phyloP scores from a whole-genome alignment of 805 yeast species.

The Allodekkera sacchari region DNA sequence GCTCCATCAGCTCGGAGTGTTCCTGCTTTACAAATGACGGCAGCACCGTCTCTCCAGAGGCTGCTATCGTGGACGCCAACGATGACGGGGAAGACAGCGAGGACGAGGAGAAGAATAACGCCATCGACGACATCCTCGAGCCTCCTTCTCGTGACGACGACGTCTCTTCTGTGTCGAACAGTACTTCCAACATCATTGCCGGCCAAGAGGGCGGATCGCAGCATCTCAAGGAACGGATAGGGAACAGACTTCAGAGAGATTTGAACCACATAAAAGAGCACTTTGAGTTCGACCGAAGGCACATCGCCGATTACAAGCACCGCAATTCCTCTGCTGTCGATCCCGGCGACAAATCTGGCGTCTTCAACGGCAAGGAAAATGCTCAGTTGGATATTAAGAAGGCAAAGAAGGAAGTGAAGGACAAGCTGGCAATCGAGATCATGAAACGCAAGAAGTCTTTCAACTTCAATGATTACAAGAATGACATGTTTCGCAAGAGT shows the following conservation, averaged over 20 bases:
- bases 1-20: conserved; percentile 7
- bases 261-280: neutral
- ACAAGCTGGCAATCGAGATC: neutral
- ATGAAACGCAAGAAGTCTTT: conserved; percentile 10
- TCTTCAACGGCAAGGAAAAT: conserved; percentile 2
- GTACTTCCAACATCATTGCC: conserved; percentile 1
- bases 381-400: conserved; percentile 3
- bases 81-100: neutral
- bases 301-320: neutral
- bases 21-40: too few species aligned
- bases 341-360: neutral
- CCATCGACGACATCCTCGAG: neutral
- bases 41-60: too few species aligned
- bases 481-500: conserved; percentile 17
- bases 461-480: conserved; percentile 19
- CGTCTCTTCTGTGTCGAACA: conserved; percentile 2
- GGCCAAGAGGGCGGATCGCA: conserved; percentile 2
- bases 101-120: neutral
- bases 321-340: neutral
- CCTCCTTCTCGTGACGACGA: neutral
- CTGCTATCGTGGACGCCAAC: neutral
- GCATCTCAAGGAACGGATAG: conserved; percentile 1
- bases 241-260: neutral
- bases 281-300: conserved; percentile 1
- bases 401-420: neutral